Evolutionary conservation across 768 basidiomycete species (phyloP), one percentile per base, ranked within the genome.

Genomic region (Rhizopogon rudus): DNA sequence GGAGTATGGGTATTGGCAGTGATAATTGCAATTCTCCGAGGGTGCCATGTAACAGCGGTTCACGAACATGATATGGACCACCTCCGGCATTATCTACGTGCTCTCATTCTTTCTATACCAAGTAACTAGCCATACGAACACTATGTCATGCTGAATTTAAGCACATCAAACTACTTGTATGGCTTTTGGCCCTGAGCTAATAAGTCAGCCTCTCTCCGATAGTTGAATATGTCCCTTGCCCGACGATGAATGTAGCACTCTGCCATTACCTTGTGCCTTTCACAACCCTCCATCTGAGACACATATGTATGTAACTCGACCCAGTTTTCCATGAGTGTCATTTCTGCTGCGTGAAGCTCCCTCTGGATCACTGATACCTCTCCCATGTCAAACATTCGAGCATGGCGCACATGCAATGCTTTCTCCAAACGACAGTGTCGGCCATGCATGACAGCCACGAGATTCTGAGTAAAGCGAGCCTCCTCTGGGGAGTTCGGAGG

Each of bases 1-100:
- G 65, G 65, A 3, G 22, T 68, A 10, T 68, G 65, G 64, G 64
- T 67, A 6, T 44, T 65, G 33, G 60, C 62, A 17, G 41, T 49
- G 41, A 62, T 65, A 33, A 62, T 54, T 5, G 58, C 65, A 2
- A 46, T 65, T 16, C 35, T 65, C 5, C 53, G 57, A 14, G 65
- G 63, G 1, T 46, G 40, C 40, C 33, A 58, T 43, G 25, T 52
- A 16, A 53, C 61, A 6, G 44, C 44, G 6, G 28, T 65, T 14
- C 9, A 14, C 13, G 59, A 67, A 42, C 22, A 50, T 39, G 60
- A 66, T 42, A 61, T 67, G 53, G 20, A 3, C 25, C 29, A 25
- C 16, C 42, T 62, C 3, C 48, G 57, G 35, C 45, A 55, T 31
- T 40, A 53, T 46, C 56, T 62, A 48, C 39, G 33, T 25, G 45